These are phyloP conservation scores for Apophysomyces ossiformis DNA, from an alignment of 371 early-diverging fungal species.

Conservation along the genomic window DNA sequence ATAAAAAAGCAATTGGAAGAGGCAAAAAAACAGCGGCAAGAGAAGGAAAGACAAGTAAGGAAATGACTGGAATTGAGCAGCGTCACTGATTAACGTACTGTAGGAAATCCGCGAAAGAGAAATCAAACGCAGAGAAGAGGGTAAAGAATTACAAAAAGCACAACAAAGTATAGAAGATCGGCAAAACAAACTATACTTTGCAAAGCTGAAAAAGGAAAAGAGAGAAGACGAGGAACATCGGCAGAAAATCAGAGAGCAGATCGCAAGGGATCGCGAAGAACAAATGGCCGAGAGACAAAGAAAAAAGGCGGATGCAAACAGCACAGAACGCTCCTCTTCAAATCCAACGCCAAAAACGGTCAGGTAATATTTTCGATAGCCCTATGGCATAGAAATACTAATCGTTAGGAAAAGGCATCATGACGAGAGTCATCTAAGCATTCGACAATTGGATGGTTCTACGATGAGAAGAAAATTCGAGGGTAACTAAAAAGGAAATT, in stretches of 20 bases:
- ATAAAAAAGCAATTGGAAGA: constrained; percentile 42
- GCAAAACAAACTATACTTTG: constrained; percentile 43
- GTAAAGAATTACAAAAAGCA: constrained; percentile 38
- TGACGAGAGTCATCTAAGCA: constrained; percentile 36
- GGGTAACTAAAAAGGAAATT: constrained; percentile 22
- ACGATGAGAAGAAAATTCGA: constrained; percentile 43
- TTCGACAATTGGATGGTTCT: constrained; percentile 51
- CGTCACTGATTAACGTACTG: background rate
- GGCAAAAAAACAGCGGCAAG: constrained; percentile 37
- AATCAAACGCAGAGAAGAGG: constrained; percentile 44
- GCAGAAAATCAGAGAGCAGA: constrained; percentile 45
- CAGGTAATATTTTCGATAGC: background rate
- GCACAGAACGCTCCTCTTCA: background rate
- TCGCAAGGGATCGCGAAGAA: constrained; percentile 50
- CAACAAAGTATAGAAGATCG: constrained; percentile 26
- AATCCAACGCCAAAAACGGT: background rate
- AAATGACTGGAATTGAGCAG: background rate
- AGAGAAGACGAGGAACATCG: constrained; percentile 46
- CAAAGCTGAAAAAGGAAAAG: constrained; percentile 47
- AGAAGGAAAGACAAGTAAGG: constrained; percentile 37
- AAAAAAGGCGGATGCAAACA: background rate
- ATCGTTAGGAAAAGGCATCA: constrained; percentile 2
- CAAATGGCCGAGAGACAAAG: constrained; percentile 27
- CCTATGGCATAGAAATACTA: background rate
- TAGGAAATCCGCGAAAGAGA: constrained; percentile 41